Conservation (phyloP, 202 grass and related monocot species). For the Digitaria exilis region DNA sequence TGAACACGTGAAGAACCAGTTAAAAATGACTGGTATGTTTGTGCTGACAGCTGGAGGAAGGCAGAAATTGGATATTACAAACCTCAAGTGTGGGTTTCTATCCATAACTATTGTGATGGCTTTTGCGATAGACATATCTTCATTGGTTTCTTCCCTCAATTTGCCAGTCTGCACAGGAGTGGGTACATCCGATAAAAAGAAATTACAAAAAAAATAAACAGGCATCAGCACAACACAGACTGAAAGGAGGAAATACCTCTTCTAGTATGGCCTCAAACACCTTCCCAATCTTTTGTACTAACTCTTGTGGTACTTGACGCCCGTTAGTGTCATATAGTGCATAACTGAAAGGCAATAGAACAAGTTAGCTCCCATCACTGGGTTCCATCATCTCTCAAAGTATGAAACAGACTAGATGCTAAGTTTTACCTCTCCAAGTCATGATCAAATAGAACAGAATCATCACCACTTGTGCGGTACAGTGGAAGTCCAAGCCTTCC, state of each 20-base stretch:
- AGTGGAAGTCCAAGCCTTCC: conserved; percentile 92
- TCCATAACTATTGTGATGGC: conserved; percentile 85
- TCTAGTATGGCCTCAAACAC: conserved; percentile 92
- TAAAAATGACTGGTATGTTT: conserved; percentile 33
- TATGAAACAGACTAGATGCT: neutral
- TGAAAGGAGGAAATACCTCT: conserved; percentile 58
- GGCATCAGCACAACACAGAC: neutral
- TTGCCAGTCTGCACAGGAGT: conserved; percentile 66
- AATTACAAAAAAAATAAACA: conserved; percentile 7
- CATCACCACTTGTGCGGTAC: conserved; percentile 92
- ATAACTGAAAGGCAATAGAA: conserved; percentile 67
- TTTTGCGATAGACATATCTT: conserved; percentile 94
- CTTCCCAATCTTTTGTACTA: conserved; percentile 82
- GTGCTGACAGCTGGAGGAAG: neutral
- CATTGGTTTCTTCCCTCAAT: conserved; percentile 61
- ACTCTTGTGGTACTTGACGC: conserved; percentile 78
- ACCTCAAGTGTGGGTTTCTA: conserved; percentile 79
- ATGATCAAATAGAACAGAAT: conserved; percentile 96
- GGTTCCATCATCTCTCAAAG: conserved; percentile 13
- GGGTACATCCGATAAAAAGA: conserved; percentile 18
- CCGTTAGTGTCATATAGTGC: conserved; percentile 91
- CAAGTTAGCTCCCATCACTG: conserved; percentile 22
- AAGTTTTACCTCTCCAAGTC: conserved; percentile 83
- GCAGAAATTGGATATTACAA: conserved; percentile 29
- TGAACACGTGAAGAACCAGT: conserved; percentile 23